Percentiles rank a stretch among this genome's conserved stretches.
Conservation (phyloP, 495 filamentous ascomycete genomes). For the Saxophila tyrrhenica region DNA sequence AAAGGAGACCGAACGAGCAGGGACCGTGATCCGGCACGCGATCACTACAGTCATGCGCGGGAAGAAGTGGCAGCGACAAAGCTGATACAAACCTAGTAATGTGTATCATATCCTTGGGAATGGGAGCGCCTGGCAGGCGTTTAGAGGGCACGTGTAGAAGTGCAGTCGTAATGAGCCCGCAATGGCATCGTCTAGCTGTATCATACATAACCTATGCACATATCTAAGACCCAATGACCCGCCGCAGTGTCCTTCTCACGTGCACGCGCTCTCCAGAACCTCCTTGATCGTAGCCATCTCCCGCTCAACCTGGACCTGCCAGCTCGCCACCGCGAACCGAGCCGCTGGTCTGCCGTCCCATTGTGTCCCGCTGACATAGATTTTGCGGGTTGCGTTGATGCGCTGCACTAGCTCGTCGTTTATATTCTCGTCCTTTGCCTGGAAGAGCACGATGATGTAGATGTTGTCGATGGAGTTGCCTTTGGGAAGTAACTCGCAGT, state of each 20-base stretch:
- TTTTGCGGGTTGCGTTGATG: conserved; percentile 63
- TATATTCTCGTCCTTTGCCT: conserved; percentile 54
- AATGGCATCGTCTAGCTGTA: no score
- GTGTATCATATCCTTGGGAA: no score
- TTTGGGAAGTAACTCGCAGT: conserved; percentile 57
- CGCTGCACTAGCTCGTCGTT: conserved; percentile 52
- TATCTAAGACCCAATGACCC: no score
- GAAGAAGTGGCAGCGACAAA: conserved; percentile 32
- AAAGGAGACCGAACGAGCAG: conserved; percentile 92
- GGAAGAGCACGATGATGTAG: conserved; percentile 72
- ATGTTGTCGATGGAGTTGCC: conserved; percentile 35
- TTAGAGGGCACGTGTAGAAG: no score
- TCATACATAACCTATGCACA: no score
- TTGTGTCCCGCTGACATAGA: conserved; percentile 73
- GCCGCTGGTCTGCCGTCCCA: conserved; percentile 64
- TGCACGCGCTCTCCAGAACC: conserved; percentile 29
- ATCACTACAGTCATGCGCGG: conserved; percentile 75
- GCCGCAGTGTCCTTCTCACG: no score
- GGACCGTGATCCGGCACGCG: conserved; percentile 75
- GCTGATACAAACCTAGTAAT: no score
- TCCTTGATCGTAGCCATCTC: conserved; percentile 43
- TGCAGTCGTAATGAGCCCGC: no score
- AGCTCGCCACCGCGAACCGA: conserved; percentile 74
- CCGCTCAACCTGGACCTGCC: conserved; percentile 51
- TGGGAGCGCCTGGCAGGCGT: no score